These are phyloP conservation scores for Hemerocallis citrina DNA, from an alignment of 106 monocot genomes.

Conservation along the genomic window DNA sequence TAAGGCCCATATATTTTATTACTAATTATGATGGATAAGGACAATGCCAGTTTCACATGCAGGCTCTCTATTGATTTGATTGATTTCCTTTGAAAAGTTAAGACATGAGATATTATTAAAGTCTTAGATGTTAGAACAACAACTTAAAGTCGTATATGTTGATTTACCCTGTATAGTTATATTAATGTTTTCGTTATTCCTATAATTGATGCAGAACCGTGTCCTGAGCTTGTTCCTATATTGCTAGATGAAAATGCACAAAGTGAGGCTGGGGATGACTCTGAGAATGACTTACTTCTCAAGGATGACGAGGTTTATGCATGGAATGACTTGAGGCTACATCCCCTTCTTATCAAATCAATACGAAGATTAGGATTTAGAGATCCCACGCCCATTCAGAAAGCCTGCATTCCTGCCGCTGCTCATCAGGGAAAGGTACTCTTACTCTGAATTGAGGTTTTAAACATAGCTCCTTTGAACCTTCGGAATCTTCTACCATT, in stretches of 20 bases:
- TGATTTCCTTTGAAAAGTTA: too few species aligned
- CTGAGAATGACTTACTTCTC: constrained; percentile 22
- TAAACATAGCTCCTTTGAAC: not conserved
- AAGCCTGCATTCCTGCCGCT: constrained; percentile 85
- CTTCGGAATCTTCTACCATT: not conserved
- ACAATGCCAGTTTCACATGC: too few species aligned
- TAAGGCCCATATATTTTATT: too few species aligned
- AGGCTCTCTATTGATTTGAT: too few species aligned
- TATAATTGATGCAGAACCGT: constrained; percentile 7
- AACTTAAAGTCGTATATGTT: too few species aligned
- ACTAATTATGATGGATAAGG: too few species aligned
- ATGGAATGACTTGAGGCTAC: constrained; percentile 85
- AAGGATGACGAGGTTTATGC: constrained; percentile 64
- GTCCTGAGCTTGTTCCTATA: constrained; percentile 3
- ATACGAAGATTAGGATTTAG: constrained; percentile 79
- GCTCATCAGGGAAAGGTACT: constrained; percentile 94
- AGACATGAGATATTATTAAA: too few species aligned
- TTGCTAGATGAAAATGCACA: constrained; percentile 1
- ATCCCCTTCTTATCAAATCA: constrained; percentile 78
- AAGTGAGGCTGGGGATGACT: constrained; percentile 7
- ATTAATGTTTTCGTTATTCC: too few species aligned
- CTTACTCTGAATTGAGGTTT: not conserved
- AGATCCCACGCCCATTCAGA: constrained; percentile 92
- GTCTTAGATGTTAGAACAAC: too few species aligned
- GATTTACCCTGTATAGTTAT: too few species aligned